These are phyloP conservation scores for Saccharomyces paradoxus DNA, from an alignment of 805 yeast species.

Conservation along the genomic window DNA sequence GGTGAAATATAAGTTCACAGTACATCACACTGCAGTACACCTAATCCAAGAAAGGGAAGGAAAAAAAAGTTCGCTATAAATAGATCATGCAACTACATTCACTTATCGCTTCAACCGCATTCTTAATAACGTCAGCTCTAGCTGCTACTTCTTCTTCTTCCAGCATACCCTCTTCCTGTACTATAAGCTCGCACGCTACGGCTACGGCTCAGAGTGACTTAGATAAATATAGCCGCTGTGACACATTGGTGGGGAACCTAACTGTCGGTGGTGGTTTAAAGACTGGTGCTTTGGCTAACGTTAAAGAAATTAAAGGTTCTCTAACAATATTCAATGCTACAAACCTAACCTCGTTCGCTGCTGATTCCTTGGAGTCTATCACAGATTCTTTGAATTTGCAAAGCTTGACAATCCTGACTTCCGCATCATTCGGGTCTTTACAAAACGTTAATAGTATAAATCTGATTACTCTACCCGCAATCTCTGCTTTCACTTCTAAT, in stretches of 20 bases:
- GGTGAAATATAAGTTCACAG: background rate
- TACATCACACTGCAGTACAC: background rate
- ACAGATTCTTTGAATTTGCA: slow-evolving; percentile 59
- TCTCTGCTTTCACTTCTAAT: slow-evolving; percentile 58
- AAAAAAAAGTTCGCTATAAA: background rate
- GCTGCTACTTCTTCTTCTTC: background rate
- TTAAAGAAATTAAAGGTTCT: slow-evolving; percentile 71
- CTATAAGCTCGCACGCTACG: slow-evolving; percentile 51
- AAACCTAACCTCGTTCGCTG: slow-evolving; percentile 54
- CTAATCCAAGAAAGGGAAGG: background rate
- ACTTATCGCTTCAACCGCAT: background rate
- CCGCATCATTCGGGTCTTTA: slow-evolving; percentile 69
- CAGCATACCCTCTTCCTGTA: slow-evolving; percentile 47
- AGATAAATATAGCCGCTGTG: slow-evolving; percentile 65
- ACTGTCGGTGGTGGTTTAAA: slow-evolving; percentile 58
- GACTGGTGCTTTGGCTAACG: slow-evolving; percentile 61
- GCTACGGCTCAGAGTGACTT: slow-evolving; percentile 77
- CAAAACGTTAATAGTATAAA: slow-evolving; percentile 72
- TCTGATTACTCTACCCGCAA: slow-evolving; percentile 82
- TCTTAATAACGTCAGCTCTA: slow-evolving; percentile 1
- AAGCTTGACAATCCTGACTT: slow-evolving; percentile 55
- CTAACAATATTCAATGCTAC: slow-evolving; percentile 61
- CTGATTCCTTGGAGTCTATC: slow-evolving; percentile 70
- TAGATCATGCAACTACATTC: background rate
- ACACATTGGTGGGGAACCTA: slow-evolving; percentile 73